Percentiles rank a stretch among this genome's conserved stretches.
Conservation (phyloP, 2,329 filamentous ascomycete species). For the Lachnellula subtilissima region DNA sequence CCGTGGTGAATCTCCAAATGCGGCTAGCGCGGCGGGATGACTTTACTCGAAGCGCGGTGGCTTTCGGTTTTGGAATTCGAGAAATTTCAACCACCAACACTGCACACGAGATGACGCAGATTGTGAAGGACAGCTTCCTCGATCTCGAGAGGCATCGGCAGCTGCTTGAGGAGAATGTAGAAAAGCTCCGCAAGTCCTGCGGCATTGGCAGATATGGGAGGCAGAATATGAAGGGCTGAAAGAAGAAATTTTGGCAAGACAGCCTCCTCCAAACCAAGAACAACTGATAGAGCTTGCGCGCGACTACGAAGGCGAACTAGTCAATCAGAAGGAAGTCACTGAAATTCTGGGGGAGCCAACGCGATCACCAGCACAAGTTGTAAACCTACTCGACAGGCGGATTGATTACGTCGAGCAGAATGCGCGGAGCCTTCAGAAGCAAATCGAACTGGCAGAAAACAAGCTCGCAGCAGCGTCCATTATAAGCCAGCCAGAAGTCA, state of each 20-base stretch:
- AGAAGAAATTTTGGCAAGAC: conserved; percentile 61
- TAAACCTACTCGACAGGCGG: conserved; percentile 64
- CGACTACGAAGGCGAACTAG: conserved; percentile 51
- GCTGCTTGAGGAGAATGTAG: conserved; percentile 70
- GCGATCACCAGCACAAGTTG: conserved; percentile 57
- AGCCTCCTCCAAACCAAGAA: conserved; percentile 42
- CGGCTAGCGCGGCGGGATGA: not conserved
- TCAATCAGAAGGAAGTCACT: conserved; percentile 54
- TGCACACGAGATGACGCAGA: conserved; percentile 21
- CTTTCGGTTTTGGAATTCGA: not conserved
- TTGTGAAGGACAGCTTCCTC: conserved; percentile 41
- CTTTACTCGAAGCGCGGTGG: no score
- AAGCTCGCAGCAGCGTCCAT: conserved; percentile 61
- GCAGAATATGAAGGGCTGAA: conserved; percentile 86
- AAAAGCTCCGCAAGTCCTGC: conserved; percentile 70
- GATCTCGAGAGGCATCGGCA: conserved; percentile 71
- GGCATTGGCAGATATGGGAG: conserved; percentile 88
- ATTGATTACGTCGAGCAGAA: conserved; percentile 90
- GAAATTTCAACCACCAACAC: not conserved
- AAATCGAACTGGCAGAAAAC: conserved; percentile 60
- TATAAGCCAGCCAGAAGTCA: conserved; percentile 54
- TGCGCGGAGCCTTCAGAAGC: conserved; percentile 66
- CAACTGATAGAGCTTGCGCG: conserved; percentile 49
- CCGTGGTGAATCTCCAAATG: no score
- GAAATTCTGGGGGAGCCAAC: conserved; percentile 40